A percentile compares a stretch with the other conserved stretches of the same genome.
These are phyloP conservation scores for Kodamaea hsintzibuensis DNA, from an alignment of 805 yeast species.

Conservation along the genomic window DNA sequence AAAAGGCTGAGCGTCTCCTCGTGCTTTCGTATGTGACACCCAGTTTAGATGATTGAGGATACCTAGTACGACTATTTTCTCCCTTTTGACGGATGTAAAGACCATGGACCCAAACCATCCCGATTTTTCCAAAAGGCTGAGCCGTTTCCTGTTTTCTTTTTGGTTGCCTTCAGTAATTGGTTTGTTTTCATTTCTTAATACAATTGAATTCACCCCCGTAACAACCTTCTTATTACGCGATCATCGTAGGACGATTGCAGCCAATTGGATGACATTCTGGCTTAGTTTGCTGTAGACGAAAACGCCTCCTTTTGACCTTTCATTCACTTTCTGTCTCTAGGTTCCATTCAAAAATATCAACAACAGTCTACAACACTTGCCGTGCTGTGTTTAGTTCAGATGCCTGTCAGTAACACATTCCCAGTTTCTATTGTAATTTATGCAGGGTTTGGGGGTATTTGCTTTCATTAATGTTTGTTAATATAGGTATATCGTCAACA, in stretches of 20 bases:
- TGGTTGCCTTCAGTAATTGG: neutral
- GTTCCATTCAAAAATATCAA: too few relatives aligned
- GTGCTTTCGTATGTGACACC: too few relatives aligned
- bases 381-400: too few relatives aligned
- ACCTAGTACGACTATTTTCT: too few relatives aligned
- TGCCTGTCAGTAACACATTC: neutral
- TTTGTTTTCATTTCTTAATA: too few relatives aligned
- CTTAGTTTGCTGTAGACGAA: neutral
- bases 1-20: neutral
- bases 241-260: neutral
- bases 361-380: too few relatives aligned
- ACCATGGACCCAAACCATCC: too few relatives aligned
- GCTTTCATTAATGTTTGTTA: neutral
- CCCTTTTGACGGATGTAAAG: too few relatives aligned
- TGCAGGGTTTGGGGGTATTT: neutral
- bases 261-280: neutral
- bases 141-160: neutral
- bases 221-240: neutral
- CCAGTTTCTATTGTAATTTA: neutral
- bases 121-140: neutral
- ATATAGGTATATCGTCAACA: neutral
- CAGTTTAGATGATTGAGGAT: too few relatives aligned
- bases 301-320: neutral
- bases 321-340: neutral
- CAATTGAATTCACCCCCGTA: neutral